Percentiles rank a stretch among this genome's conserved stretches.
Conservation (phyloP, 106 monocot genomes). For the Allium fistulosum region DNA sequence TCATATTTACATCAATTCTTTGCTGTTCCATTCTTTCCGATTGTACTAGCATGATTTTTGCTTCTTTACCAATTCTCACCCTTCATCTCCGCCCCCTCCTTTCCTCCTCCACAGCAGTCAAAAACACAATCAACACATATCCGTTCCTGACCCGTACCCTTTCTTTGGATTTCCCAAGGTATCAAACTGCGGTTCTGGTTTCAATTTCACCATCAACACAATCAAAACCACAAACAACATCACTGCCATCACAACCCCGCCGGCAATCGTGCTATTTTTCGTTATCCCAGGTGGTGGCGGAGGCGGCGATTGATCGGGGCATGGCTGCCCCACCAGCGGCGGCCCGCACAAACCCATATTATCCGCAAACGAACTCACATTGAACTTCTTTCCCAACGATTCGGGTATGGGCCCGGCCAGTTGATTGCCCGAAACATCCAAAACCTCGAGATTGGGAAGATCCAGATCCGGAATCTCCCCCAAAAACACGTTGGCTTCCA, state of each 20-base stretch:
- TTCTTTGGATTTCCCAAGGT: slow-evolving; percentile 8
- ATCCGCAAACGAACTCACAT: slow-evolving; percentile 30
- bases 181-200: background rate
- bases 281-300: background rate
- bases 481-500: slow-evolving; percentile 55
- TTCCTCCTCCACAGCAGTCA: background rate
- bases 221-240: background rate
- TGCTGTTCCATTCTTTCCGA: too few relatives aligned
- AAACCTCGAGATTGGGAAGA: slow-evolving; percentile 16
- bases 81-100: background rate
- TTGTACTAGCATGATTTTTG: too few relatives aligned
- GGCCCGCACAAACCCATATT: slow-evolving; percentile 47
- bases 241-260: background rate
- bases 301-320: background rate
- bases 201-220: background rate
- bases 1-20: too few relatives aligned
- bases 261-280: background rate
- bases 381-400: slow-evolving; percentile 31
- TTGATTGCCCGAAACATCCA: slow-evolving; percentile 50
- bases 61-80: too few relatives aligned
- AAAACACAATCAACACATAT: background rate
- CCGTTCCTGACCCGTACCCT: background rate
- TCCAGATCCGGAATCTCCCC: slow-evolving; percentile 31
- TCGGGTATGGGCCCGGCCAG: slow-evolving; percentile 52
- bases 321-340: background rate